Percentiles rank a stretch among this genome's conserved stretches.
Evolutionary conservation across 2,329 filamentous ascomycete species (phyloP).

Genomic region (Colletotrichum tanaceti): DNA sequence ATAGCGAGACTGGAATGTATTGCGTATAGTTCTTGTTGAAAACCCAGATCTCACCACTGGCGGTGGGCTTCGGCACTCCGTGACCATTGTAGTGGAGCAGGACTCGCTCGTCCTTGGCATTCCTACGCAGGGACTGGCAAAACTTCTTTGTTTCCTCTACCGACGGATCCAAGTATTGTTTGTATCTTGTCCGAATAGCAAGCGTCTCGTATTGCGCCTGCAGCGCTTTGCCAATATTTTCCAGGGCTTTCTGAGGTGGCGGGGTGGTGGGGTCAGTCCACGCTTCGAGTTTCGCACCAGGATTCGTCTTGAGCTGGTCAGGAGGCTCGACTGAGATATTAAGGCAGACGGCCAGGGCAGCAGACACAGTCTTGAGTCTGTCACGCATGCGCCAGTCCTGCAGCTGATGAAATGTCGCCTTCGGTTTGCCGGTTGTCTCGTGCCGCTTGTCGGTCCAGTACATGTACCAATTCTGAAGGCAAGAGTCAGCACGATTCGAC

Average conservation of each 20-base stretch:
- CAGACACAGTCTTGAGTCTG: conserved; percentile 94
- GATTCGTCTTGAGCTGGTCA: conserved; percentile 94
- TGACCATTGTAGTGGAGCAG: conserved; percentile 99
- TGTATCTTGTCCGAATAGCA: conserved; percentile 95
- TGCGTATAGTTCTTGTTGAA: conserved; percentile 99
- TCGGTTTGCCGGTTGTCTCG: conserved; percentile 90
- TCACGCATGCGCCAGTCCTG: conserved; percentile 99
- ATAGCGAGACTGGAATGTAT: conserved; percentile 96
- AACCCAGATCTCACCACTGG: conserved; percentile 98
- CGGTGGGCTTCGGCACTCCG: conserved; percentile 93
- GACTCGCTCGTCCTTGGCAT: conserved; percentile 94
- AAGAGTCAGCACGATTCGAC: conserved; percentile 38
- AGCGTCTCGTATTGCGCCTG: conserved; percentile 97
- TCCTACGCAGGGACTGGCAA: conserved; percentile 87
- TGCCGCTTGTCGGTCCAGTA: conserved; percentile 99
- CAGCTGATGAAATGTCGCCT: conserved; percentile 72
- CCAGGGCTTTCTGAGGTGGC: conserved; percentile 85
- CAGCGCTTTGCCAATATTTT: conserved; percentile 95
- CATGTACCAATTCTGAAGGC: conserved; percentile 92
- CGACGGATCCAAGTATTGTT: conserved; percentile 95
- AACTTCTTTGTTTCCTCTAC: conserved; percentile 98
- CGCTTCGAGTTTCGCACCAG: conserved; percentile 92
- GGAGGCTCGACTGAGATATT: conserved; percentile 98
- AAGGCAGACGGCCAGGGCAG: conserved; percentile 91
- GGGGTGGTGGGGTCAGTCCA: conserved; percentile 93